Percentiles rank a stretch among this genome's conserved stretches.
phyloP scores from a whole-genome alignment of 75 land plant species.

The Pinus taeda region DNA sequence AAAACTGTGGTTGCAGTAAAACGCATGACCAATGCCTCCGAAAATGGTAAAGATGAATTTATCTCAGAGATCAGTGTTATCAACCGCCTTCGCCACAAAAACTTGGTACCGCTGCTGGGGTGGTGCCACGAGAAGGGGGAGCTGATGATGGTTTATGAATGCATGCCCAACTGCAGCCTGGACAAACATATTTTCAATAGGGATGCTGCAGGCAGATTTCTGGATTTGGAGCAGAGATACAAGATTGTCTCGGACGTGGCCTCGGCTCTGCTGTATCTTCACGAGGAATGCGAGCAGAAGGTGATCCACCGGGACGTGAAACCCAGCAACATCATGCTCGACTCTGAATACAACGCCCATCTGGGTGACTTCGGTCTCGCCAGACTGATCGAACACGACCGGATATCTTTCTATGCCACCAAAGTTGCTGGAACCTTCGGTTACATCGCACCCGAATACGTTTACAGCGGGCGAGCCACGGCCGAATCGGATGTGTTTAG shows the following conservation, averaged over 20 bases:
- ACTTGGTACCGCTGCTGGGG: slow-evolving; percentile 35
- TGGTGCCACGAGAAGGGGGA: slow-evolving; percentile 38
- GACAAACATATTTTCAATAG: slow-evolving; percentile 18
- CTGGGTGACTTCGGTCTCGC: slow-evolving; percentile 68
- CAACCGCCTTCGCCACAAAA: slow-evolving; percentile 31
- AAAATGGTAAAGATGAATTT: slow-evolving; percentile 34
- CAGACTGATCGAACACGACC: slow-evolving; percentile 10
- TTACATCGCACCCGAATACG: slow-evolving; percentile 51
- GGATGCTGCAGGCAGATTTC: not conserved
- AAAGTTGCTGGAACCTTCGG: slow-evolving; percentile 25
- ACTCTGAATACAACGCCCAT: slow-evolving; percentile 38
- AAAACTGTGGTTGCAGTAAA: slow-evolving; percentile 38
- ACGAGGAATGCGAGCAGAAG: slow-evolving; percentile 35
- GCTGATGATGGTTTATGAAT: slow-evolving; percentile 51
- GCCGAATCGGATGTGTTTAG: slow-evolving; percentile 57
- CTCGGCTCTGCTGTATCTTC: slow-evolving; percentile 44
- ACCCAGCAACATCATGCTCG: slow-evolving; percentile 58
- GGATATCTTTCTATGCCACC: slow-evolving; percentile 15
- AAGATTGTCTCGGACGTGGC: slow-evolving; percentile 38
- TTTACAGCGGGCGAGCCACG: slow-evolving; percentile 21
- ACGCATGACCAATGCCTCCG: slow-evolving; percentile 23
- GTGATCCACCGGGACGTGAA: slow-evolving; percentile 63
- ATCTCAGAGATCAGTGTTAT: slow-evolving; percentile 32
- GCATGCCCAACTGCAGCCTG: slow-evolving; percentile 53
- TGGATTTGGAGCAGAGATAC: slow-evolving; percentile 13